These are phyloP conservation scores for Sclerotinia glacialis DNA, from an alignment of 2,329 filamentous ascomycete species.

Conservation along the genomic window DNA sequence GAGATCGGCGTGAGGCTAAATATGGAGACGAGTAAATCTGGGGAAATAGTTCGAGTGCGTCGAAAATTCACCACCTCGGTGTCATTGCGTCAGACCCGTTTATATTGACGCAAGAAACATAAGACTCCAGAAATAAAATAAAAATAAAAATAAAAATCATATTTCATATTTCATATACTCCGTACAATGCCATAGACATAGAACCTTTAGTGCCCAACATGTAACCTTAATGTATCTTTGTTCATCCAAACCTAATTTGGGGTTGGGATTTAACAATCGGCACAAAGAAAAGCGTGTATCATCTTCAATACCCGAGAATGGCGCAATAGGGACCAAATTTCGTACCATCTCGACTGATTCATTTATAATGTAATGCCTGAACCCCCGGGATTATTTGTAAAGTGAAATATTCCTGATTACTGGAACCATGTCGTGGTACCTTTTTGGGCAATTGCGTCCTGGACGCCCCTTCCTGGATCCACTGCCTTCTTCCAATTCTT, in stretches of 20 bases:
- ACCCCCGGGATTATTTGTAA: background rate
- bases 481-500: background rate
- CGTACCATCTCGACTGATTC: slow-evolving; percentile 15
- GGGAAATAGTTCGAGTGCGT: background rate
- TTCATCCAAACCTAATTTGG: background rate
- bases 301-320: slow-evolving; percentile 16
- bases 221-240: background rate
- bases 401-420: background rate
- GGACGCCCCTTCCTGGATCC: slow-evolving; percentile 11
- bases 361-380: background rate
- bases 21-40: background rate
- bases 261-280: slow-evolving; percentile 9
- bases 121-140: slow-evolving; percentile 1
- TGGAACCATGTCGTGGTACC: slow-evolving; percentile 13
- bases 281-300: slow-evolving; percentile 22
- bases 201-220: background rate
- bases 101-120: background rate
- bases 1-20: slow-evolving; percentile 27
- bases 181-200: background rate
- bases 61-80: background rate
- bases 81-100: background rate
- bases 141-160: too few relatives aligned
- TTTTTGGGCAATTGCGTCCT: slow-evolving; percentile 14
- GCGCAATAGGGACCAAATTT: slow-evolving; percentile 17
- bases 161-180: slow-evolving; percentile 1